A percentile compares a stretch with the other conserved stretches of the same genome.
These are phyloP conservation scores for Podaxis sp. DNA, from an alignment of 768 basidiomycete genomes.

Conservation along the genomic window DNA sequence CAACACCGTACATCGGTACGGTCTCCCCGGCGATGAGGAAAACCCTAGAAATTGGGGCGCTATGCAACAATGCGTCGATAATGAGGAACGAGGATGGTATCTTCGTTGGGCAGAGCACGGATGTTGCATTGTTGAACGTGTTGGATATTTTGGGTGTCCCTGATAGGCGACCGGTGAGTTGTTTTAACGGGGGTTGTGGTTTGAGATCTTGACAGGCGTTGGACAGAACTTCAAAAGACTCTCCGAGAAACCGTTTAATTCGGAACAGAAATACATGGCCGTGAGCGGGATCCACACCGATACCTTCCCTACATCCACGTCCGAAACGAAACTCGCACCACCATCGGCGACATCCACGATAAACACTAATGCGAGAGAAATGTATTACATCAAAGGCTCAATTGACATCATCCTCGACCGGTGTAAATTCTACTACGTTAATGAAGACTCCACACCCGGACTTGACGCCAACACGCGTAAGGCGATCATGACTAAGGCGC, in stretches of 20 bases:
- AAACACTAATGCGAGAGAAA: conserved; percentile 52
- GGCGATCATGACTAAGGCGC: conserved; percentile 71
- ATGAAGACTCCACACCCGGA: conserved; percentile 82
- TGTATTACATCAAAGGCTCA: conserved; percentile 91
- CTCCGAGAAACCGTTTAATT: conserved; percentile 89
- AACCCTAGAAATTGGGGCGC: conserved; percentile 76
- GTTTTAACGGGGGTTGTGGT: neutral
- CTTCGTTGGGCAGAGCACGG: conserved; percentile 87
- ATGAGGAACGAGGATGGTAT: conserved; percentile 65
- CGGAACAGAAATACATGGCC: conserved; percentile 93
- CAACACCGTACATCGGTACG: conserved; percentile 31
- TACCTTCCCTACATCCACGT: conserved; percentile 19
- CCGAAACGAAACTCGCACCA: conserved; percentile 14
- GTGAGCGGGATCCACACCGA: conserved; percentile 72
- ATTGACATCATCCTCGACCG: conserved; percentile 84
- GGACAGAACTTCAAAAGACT: conserved; percentile 65
- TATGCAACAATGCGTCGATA: conserved; percentile 87
- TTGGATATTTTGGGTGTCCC: conserved; percentile 62
- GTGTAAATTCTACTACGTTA: conserved; percentile 88
- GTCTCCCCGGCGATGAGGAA: conserved; percentile 70
- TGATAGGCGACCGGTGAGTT: conserved; percentile 70
- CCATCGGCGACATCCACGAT: conserved; percentile 18
- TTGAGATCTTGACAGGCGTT: neutral
- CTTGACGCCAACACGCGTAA: conserved; percentile 70
- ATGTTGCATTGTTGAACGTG: conserved; percentile 88